A percentile compares a stretch with the other conserved stretches of the same genome.
These are phyloP conservation scores for Trichoderma asperelloides DNA, from an alignment of 495 filamentous ascomycete species.

Conservation along the genomic window DNA sequence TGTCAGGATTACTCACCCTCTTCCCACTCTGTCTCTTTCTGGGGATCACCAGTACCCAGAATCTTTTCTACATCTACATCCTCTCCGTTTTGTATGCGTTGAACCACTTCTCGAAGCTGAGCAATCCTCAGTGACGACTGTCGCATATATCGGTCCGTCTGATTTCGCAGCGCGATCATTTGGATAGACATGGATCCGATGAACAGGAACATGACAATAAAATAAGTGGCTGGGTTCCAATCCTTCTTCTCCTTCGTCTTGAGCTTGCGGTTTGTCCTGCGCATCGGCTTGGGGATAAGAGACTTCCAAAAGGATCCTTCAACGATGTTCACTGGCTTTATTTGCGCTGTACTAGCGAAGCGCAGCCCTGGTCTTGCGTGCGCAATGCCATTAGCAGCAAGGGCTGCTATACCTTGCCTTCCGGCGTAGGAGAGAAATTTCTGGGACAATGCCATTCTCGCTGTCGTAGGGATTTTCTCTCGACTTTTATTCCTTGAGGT, in stretches of 20 bases:
- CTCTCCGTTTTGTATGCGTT: constrained; percentile 73
- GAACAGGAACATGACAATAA: constrained; percentile 80
- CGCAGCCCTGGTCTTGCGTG: constrained; percentile 7
- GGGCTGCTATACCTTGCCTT: background rate
- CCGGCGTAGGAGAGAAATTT: background rate
- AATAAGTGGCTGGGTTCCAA: constrained; percentile 92
- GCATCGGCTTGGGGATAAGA: constrained; percentile 48
- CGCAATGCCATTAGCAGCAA: background rate
- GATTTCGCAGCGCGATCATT: constrained; percentile 70
- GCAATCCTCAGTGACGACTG: constrained; percentile 71
- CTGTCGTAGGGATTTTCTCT: background rate
- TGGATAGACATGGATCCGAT: constrained; percentile 94
- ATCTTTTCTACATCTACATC: constrained; percentile 80
- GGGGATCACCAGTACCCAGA: constrained; percentile 69
- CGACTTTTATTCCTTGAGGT: background rate
- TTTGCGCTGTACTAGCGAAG: constrained; percentile 26
- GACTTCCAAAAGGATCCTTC: constrained; percentile 63
- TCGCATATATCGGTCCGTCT: constrained; percentile 61
- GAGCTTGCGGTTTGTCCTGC: constrained; percentile 14
- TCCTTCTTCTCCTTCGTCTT: constrained; percentile 44
- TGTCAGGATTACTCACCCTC: constrained; percentile 46
- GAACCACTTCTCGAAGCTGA: constrained; percentile 72
- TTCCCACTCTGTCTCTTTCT: constrained; percentile 79
- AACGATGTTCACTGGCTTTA: constrained; percentile 50
- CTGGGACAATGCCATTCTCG: background rate